phyloP scores from a whole-genome alignment of 1,139 yeast species.

The Cylindricascospora bacillispora region DNA sequence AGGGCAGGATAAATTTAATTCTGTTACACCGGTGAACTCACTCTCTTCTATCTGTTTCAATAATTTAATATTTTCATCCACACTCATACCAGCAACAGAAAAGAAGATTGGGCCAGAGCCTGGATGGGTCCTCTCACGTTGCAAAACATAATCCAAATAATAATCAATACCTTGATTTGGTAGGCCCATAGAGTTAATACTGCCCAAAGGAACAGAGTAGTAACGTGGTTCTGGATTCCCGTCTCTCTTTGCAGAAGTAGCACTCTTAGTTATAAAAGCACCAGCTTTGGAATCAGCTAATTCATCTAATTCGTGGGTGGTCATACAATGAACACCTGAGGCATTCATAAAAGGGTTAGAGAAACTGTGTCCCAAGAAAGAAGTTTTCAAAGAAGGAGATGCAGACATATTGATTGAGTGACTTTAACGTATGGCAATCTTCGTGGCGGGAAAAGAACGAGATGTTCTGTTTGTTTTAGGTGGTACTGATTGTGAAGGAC shows the following conservation, averaged over 20 bases:
- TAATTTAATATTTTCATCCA: conserved; percentile 16
- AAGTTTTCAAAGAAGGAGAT: conserved; percentile 11
- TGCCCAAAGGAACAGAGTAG: conserved; percentile 18
- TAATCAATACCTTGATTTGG: conserved; percentile 21
- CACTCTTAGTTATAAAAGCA: conserved; percentile 21
- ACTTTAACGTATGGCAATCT: too few relatives aligned
- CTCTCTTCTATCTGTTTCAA: conserved; percentile 15
- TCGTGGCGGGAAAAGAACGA: too few relatives aligned
- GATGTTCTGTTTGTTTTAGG: too few relatives aligned
- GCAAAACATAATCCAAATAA: conserved; percentile 16
- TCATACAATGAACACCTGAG: conserved; percentile 23
- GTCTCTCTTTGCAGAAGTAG: conserved; percentile 16
- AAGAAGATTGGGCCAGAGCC: conserved; percentile 13
- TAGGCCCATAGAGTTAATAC: conserved; percentile 23
- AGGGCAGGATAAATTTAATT: conserved; percentile 21
- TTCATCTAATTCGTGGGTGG: conserved; percentile 15
- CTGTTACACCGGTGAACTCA: conserved; percentile 18
- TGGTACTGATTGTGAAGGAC: too few relatives aligned
- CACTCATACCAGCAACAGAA: conserved; percentile 23
- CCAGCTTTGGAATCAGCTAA: conserved; percentile 16
- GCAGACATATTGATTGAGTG: conserved; percentile 9
- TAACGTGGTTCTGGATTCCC: conserved; percentile 24
- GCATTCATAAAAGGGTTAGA: conserved; percentile 23
- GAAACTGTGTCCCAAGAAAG: conserved; percentile 11
- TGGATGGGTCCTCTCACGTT: conserved; percentile 11